Base-by-base conservation (phyloP, 1,284 basidiomycete genomes). In the Hymenochaete sp. region DNA sequence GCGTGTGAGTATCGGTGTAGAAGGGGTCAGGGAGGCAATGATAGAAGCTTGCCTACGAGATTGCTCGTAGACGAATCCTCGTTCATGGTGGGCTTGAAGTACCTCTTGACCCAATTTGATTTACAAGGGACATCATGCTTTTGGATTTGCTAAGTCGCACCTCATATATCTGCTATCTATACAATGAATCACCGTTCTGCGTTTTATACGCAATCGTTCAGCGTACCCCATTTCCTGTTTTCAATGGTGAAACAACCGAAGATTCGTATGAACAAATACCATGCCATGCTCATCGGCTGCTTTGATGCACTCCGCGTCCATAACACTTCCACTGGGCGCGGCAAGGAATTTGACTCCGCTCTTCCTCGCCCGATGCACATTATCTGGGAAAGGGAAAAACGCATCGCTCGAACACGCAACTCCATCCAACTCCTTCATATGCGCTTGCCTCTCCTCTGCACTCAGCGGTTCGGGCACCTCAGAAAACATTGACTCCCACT, bases 341-440 rank as follows among this genome's bases (percentile, higher is more conserved):
- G 90, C 93, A 47, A 99, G 75, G 66, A 95, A 98, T 59, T 70
- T 79, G 41, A 91, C 92, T 1, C 95, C 95, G 52, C 89, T 93
- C 71, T 89, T 84, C 62, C 80, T 76, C 42, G 90, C 91, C 47
- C 95, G 75, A 64, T 97, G 87, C 33, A 99, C 95, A 59, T 98
- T 99, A 66, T 98, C 96, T 6, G 93, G 81, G 81, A 98, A 98
- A 31, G 95, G 95, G 89, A 98, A 98, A 76, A 98, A 98, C 48
- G 95, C 95, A 58, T 98, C 96, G 53, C 87, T 92, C 28, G 90
- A 90, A 63, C 93, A 93, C 5, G 87, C 82, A 40, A 98, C 95
- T 27, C 80, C 87, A 44, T 82, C 80, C 50, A 96, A 67, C 66
- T 81, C 68, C 46, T 60, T 64, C 50, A 79, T 77, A 75, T 90